A percentile compares a stretch with the other conserved stretches of the same genome.
Conservation (phyloP, 768 basidiomycete species). For the Russula emetica region DNA sequence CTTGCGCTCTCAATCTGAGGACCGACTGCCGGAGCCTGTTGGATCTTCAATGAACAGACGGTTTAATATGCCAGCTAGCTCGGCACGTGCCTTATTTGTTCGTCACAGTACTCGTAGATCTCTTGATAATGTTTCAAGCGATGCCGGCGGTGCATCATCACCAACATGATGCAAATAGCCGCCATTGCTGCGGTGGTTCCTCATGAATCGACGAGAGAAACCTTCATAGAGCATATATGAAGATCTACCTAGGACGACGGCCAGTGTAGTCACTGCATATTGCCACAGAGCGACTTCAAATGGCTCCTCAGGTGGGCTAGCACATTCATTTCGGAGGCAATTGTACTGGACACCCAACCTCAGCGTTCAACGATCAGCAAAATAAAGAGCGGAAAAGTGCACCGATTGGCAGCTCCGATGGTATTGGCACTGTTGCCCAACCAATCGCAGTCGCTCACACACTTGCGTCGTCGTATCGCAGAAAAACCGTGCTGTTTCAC, state of each 20-base stretch:
- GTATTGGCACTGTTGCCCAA: constrained; percentile 23
- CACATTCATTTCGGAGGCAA: constrained; percentile 24
- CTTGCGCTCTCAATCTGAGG: constrained; percentile 2
- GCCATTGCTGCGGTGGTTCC: constrained; percentile 22
- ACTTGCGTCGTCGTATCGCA: constrained; percentile 21
- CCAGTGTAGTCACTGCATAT: constrained; percentile 24
- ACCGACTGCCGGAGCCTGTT: constrained; percentile 23
- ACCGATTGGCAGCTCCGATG: constrained; percentile 27
- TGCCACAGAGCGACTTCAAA: constrained; percentile 28
- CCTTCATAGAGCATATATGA: background rate
- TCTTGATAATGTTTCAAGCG: constrained; percentile 25
- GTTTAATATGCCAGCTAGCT: background rate
- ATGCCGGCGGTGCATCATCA: constrained; percentile 27
- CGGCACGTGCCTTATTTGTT: constrained; percentile 24
- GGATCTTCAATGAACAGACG: background rate
- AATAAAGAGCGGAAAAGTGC: background rate
- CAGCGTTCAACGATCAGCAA: background rate
- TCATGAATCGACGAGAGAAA: background rate
- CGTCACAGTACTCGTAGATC: constrained; percentile 26
- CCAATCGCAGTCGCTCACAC: constrained; percentile 17
- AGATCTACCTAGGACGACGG: constrained; percentile 25
- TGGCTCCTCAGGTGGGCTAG: constrained; percentile 26
- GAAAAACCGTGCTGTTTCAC: constrained; percentile 22
- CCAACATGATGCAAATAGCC: constrained; percentile 26
- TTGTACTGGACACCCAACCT: constrained; percentile 21